Conservation (phyloP, 2,329 filamentous ascomycete species). For the Penicillium nordicum region DNA sequence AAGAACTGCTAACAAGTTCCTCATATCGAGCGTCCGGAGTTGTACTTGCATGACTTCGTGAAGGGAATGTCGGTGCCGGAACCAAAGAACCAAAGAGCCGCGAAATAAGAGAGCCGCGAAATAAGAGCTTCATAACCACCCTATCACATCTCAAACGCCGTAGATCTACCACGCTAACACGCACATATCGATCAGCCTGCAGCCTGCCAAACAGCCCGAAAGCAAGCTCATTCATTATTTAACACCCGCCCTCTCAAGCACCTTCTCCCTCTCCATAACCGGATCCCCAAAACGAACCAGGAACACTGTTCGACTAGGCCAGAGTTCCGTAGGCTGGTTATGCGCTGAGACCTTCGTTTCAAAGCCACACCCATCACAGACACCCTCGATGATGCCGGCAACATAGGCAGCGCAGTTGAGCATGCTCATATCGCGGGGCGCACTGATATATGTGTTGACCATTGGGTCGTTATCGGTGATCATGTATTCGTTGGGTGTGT, state of each 20-base stretch:
- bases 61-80: background rate
- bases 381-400: conserved; percentile 90
- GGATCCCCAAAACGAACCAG: conserved; percentile 88
- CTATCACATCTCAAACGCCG: background rate
- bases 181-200: background rate
- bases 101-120: background rate
- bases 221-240: conserved; percentile 31
- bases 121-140: background rate
- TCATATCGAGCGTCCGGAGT: background rate
- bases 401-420: conserved; percentile 95
- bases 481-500: conserved; percentile 95
- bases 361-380: conserved; percentile 90
- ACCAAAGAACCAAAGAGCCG: background rate
- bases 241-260: conserved; percentile 61
- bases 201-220: background rate
- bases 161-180: background rate
- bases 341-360: conserved; percentile 87
- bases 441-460: conserved; percentile 88
- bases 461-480: conserved; percentile 97
- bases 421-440: conserved; percentile 93
- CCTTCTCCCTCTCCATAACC: conserved; percentile 86
- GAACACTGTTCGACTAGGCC: conserved; percentile 95
- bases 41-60: conserved; percentile 10
- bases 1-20: background rate
- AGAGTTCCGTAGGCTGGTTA: conserved; percentile 72